Percentiles rank a stretch among this genome's conserved stretches.
These are phyloP conservation scores for Jaminaea rosea DNA, from an alignment of 1,284 basidiomycete genomes.

Conservation along the genomic window DNA sequence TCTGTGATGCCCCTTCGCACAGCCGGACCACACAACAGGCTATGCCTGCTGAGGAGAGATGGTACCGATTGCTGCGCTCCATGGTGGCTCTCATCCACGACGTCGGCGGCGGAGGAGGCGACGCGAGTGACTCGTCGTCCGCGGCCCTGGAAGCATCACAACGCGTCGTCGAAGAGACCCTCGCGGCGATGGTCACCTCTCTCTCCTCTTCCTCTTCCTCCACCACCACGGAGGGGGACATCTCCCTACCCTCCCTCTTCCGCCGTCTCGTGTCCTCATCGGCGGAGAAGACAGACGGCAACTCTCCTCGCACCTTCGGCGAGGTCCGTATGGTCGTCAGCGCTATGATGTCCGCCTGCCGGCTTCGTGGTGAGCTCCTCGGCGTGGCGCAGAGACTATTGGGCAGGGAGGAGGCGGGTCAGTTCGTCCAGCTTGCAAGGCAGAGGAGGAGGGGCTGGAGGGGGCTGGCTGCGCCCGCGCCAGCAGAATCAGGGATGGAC, in stretches of 20 bases:
- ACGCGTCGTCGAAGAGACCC: conserved; percentile 71
- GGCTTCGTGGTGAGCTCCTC: conserved; percentile 82
- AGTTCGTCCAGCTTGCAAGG: conserved; percentile 53
- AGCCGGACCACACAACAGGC: no score
- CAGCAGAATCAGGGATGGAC: no score
- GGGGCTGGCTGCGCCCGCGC: no score
- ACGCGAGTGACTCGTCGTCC: neutral
- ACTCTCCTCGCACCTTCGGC: conserved; percentile 57
- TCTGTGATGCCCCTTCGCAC: conserved; percentile 6
- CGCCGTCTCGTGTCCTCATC: conserved; percentile 62
- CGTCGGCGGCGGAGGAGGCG: neutral
- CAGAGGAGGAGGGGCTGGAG: conserved; percentile 48
- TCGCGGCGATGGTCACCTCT: conserved; percentile 71
- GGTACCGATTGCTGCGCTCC: conserved; percentile 73
- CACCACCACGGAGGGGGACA: no score
- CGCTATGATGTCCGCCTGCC: conserved; percentile 89
- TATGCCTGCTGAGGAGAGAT: conserved; percentile 71
- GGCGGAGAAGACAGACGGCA: conserved; percentile 37
- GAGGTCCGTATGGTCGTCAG: conserved; percentile 84
- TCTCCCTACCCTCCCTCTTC: conserved; percentile 86
- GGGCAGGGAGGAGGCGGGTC: conserved; percentile 70
- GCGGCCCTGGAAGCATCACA: conserved; percentile 35
- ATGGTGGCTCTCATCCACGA: conserved; percentile 68
- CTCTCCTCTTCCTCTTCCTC: conserved; percentile 67
- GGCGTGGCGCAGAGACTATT: conserved; percentile 74